Base-by-base conservation (phyloP, 257 asterid genomes). In the Fraxinus excelsior region DNA sequence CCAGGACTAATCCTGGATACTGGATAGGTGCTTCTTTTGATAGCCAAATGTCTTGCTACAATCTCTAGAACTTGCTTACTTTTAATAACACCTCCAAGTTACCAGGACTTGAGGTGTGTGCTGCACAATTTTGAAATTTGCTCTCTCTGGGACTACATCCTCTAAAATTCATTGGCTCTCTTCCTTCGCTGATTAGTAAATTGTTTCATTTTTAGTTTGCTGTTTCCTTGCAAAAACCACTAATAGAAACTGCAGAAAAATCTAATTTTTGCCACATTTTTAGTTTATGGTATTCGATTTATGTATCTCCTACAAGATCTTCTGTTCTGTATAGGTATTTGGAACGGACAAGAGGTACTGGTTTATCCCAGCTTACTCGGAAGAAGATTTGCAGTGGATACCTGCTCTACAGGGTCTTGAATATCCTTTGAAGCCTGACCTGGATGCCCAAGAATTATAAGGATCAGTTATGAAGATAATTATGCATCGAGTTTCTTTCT, bases 341-440 rank as follows among this genome's bases (percentile, higher is more conserved):
- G 96, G 96, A 72, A 86, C 78, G 42, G 93, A 91, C 77, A 89
- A 75, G 80, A 85, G 77, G 76, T 85, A 86, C 82, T 91, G 96
- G 96, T 89, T 91, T 72, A 49, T 91, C 73, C 96, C 94, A 2
- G 82, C 86, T 8, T 91, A 91, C 90, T 84, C 93, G 0, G 89
- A 86, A 78, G 96, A 91, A 81, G 94, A 91, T 82, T 71, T 89
- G 74, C 84, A 90, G 74, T 78, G 91, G 65, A 89, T 88, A 58
- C 94, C 94, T 13, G 91, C 94, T 64, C 92, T 91, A 76, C 94
- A 89, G 72, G 96, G 96, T 72, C 82, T 91, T n/a, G 94, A 91
- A 81, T 91, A 91, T 77, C 96, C 96, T 37, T 86, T 88, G 38
- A 89, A 84, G 58, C 94, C 94, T 0, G 96, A 91, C 40, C 74